Evolutionary conservation across 2,329 filamentous ascomycete species (phyloP).

Genomic region (Polychaeton citri): DNA sequence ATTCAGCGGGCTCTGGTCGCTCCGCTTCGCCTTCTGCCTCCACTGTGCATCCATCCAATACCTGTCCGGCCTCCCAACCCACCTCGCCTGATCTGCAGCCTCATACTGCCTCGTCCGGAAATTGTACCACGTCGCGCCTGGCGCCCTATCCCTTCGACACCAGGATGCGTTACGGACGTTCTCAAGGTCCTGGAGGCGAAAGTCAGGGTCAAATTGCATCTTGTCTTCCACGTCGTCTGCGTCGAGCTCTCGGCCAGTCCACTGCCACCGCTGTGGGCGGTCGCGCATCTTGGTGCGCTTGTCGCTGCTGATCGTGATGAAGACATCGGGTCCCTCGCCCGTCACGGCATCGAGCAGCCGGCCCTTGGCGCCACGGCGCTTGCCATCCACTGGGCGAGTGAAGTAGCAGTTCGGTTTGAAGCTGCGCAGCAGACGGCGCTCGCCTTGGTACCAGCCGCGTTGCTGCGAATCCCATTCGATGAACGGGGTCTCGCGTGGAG

Average conservation of each 20-base stretch:
- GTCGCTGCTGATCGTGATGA: constrained; percentile 26
- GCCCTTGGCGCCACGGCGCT: constrained; percentile 21
- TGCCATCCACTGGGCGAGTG: constrained; percentile 33
- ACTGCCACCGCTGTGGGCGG: constrained; percentile 23
- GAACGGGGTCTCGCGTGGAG: constrained; percentile 16
- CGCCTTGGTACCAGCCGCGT: constrained; percentile 15
- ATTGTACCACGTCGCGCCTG: constrained; percentile 10
- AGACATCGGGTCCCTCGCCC: constrained; percentile 32
- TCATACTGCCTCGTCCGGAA: constrained; percentile 16
- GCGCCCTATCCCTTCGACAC: neutral
- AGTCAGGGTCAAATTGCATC: constrained; percentile 12
- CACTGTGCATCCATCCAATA: constrained; percentile 20
- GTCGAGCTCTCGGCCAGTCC: constrained; percentile 22
- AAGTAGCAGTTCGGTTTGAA: constrained; percentile 28
- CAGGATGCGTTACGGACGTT: constrained; percentile 6
- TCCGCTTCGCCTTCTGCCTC: constrained; percentile 4
- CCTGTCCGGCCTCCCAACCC: constrained; percentile 1
- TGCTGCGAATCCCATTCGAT: constrained; percentile 7
- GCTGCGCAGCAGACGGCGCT: constrained; percentile 4
- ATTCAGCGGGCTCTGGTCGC: constrained; percentile 5
- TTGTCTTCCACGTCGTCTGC: constrained; percentile 4
- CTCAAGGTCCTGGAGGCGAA: constrained; percentile 19
- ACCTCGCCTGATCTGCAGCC: constrained; percentile 4
- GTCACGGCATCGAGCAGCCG: constrained; percentile 30
- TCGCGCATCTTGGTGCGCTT: constrained; percentile 24